phyloP scores from a whole-genome alignment of 345 rosid genomes.

The Lagerstroemia speciosa region DNA sequence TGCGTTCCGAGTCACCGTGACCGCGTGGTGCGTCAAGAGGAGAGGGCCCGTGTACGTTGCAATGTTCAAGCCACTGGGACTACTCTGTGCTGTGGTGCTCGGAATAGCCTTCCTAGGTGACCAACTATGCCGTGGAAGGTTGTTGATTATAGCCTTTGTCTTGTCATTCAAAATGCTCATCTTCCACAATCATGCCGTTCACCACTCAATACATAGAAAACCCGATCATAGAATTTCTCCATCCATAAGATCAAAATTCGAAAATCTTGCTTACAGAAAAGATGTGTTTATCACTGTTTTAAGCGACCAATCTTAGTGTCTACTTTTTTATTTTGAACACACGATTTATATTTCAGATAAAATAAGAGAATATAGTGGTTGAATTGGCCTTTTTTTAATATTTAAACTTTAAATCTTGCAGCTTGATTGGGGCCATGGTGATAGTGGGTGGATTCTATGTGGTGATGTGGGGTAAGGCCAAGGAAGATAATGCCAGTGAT shows the following conservation, averaged over 20 bases:
- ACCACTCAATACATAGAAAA: too few relatives aligned
- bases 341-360: neutral
- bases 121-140: constrained; percentile 12
- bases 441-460: constrained; percentile 11
- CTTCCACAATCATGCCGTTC: too few relatives aligned
- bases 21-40: neutral
- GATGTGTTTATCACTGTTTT: too few relatives aligned
- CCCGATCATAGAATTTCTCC: too few relatives aligned
- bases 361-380: neutral
- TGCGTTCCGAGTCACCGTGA: neutral
- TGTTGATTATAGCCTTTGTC: neutral
- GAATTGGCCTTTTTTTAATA: neutral
- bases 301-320: too few relatives aligned
- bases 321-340: too few relatives aligned
- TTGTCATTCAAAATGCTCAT: too few relatives aligned
- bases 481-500: neutral
- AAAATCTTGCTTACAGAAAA: too few relatives aligned
- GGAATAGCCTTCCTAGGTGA: constrained; percentile 11
- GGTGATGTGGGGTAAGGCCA: constrained; percentile 8
- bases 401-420: neutral
- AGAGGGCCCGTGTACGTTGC: neutral
- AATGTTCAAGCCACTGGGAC: constrained; percentile 14
- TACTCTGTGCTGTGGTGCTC: constrained; percentile 7
- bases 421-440: constrained; percentile 5
- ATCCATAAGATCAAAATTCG: too few relatives aligned